phyloP scores from a whole-genome alignment of 768 basidiomycete genomes.

The Hypsizygus marmoreus region DNA sequence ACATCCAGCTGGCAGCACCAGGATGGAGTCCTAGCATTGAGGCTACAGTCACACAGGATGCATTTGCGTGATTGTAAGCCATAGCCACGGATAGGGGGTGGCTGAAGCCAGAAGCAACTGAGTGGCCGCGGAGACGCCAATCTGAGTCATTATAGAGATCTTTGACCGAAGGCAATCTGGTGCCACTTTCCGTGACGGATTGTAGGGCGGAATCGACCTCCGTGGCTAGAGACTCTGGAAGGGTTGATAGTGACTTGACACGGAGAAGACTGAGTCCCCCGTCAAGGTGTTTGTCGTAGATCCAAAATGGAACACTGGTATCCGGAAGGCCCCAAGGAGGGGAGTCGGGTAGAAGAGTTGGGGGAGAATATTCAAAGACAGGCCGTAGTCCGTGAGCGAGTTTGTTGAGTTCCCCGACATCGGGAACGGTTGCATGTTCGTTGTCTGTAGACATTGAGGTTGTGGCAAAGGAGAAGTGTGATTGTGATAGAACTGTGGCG shows the following conservation, averaged over 20 bases:
- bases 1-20: neutral
- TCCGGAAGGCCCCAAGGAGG: neutral
- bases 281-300: neutral
- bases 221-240: neutral
- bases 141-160: too few relatives aligned
- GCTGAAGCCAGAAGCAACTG: too few relatives aligned
- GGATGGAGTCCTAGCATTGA: conserved; percentile 6
- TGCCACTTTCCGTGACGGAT: neutral
- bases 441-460: too few relatives aligned
- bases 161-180: too few relatives aligned
- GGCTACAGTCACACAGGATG: conserved; percentile 2
- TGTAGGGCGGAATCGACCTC: neutral
- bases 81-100: too few relatives aligned
- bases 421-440: too few relatives aligned
- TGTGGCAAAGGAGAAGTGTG: too few relatives aligned
- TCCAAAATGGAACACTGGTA: neutral
- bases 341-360: neutral
- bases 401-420: too few relatives aligned
- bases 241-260: neutral
- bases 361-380: neutral
- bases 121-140: too few relatives aligned
- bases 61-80: too few relatives aligned
- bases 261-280: neutral
- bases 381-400: neutral
- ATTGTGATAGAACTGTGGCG: too few relatives aligned